A percentile compares a stretch with the other conserved stretches of the same genome.
Conservation (phyloP, 2,329 filamentous ascomycete species). For the Arthrobotrys sinensis region DNA sequence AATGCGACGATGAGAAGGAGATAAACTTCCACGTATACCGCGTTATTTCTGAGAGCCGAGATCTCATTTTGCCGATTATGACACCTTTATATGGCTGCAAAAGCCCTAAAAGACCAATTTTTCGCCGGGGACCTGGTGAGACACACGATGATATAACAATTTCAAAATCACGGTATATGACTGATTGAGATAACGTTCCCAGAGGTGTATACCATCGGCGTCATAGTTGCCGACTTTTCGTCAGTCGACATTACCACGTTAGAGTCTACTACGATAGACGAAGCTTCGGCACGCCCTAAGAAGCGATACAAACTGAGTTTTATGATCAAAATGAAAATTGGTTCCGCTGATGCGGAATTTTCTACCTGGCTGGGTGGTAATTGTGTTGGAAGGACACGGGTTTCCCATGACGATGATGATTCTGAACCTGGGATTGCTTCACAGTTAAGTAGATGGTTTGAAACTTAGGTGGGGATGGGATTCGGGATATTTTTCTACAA, state of each 20-base stretch:
- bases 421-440: neutral
- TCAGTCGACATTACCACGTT: slow-evolving; percentile 1
- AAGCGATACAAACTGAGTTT: neutral
- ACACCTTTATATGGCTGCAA: neutral
- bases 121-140: neutral
- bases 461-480: neutral
- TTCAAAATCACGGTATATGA: neutral
- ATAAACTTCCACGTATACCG: slow-evolving; percentile 8
- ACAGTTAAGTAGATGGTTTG: neutral
- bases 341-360: slow-evolving; percentile 27
- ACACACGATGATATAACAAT: too few relatives aligned
- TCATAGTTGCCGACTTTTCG: slow-evolving; percentile 4
- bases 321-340: slow-evolving; percentile 23
- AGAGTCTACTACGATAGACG: neutral
- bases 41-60: neutral
- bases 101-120: neutral
- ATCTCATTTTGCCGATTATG: neutral
- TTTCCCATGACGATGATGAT: slow-evolving; percentile 15
- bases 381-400: slow-evolving; percentile 4
- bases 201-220: slow-evolving; percentile 25
- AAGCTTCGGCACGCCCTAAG: neutral
- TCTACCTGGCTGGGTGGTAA: neutral
- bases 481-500: too few relatives aligned
- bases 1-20: slow-evolving; percentile 16
- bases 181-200: neutral